Evolutionary conservation across 2,329 filamentous ascomycete species (phyloP), one percentile per base, ranked within the genome.

Genomic region (Spiromastix sp.): DNA sequence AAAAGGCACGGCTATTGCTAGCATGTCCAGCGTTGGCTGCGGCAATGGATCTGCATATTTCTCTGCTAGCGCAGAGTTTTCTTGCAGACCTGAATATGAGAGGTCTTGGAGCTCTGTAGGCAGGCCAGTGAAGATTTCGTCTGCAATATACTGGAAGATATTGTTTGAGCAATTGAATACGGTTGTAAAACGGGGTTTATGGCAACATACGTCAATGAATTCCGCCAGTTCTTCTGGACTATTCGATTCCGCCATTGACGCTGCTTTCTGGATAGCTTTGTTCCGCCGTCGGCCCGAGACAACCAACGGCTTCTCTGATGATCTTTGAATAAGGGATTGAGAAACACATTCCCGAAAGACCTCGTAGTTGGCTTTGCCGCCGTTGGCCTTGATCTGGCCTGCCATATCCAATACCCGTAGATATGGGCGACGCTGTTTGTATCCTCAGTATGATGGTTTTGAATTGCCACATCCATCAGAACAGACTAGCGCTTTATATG

Each of bases 311-410:
- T 68, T 70, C 31, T 57, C 61, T 36, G 60, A 56, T 37, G 78
- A 70, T 40, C 70, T 74, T 32, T 75, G 72, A 34, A 89, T 72
- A 9, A 91, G 65, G 1, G 75, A 69, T 11, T 74, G 73, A 6
- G 82, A 81, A 41, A 91, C 64, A 50, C 74, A 83, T 49, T 91
- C 85, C 36, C 80, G 70, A 56, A 91, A 86, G 30, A 76, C 63
- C 34, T 77, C 71, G 53, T 75, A 80, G 48, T 84, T 84, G 25
- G 51, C 45, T 35, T 59, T 48, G 33, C 29, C n/a, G 25, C 30
- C 37, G 26, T 8, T 20, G 3, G 22, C n/a, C n/a, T 24, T 24
- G 7, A 24, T 24, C 7, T n/a, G 7, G 21, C 21, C 21, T 7
- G 7, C 21, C 21, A 24, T 24, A n/a, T n/a, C 22, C 22, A 25